phyloP scores from a whole-genome alignment of 2,329 filamentous ascomycete genomes.

The Talaromyces sp. region DNA sequence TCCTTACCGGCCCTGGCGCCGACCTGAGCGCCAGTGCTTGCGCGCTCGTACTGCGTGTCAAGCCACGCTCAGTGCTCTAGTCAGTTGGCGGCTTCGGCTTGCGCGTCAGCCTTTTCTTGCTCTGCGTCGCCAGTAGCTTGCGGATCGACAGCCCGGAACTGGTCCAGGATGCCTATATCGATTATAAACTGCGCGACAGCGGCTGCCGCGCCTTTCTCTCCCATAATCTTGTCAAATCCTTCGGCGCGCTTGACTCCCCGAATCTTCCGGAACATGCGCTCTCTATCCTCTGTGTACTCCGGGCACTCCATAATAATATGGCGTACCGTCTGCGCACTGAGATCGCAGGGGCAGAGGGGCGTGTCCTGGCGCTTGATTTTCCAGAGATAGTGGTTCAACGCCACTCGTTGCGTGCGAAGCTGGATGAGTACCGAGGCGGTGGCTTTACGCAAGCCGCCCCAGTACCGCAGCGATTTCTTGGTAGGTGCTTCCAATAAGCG shows the following conservation, averaged over 20 bases:
- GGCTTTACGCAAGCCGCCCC: too few relatives aligned
- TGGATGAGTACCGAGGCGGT: neutral
- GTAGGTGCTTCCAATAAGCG: too few relatives aligned
- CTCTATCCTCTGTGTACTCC: neutral
- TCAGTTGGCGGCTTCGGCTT: neutral
- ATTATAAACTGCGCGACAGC: neutral
- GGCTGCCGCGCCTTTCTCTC: neutral
- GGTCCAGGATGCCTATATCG: neutral
- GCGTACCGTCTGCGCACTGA: neutral
- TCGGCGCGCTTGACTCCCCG: neutral
- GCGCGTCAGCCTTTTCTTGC: neutral
- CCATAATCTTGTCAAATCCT: neutral
- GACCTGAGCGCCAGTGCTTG: neutral
- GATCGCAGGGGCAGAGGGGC: neutral
- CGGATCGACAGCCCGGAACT: neutral
- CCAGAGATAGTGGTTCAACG: neutral
- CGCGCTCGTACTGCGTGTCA: neutral
- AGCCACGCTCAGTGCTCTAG: neutral
- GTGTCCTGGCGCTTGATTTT: neutral
- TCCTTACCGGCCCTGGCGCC: too few relatives aligned
- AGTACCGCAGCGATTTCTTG: too few relatives aligned
- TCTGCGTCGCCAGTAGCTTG: neutral
- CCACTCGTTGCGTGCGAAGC: neutral
- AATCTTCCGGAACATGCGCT: neutral
- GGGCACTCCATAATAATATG: neutral